Percentiles rank a stretch among this genome's conserved stretches.
Conservation (phyloP, 179 eudicot genomes). For the Silene vulgaris region DNA sequence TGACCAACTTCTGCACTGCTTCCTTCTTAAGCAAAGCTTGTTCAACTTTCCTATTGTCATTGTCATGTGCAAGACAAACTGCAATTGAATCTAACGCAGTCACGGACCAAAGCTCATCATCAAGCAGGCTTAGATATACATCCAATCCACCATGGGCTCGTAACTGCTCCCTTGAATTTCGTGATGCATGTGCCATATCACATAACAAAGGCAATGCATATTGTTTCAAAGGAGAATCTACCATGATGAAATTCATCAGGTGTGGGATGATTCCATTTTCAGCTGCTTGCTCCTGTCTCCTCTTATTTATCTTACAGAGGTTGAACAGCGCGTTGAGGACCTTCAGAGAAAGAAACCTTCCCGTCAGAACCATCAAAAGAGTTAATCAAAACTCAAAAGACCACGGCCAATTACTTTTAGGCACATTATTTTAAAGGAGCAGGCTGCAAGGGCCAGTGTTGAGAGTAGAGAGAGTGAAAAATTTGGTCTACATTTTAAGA, state of each 20-base stretch:
- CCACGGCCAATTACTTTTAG: background rate
- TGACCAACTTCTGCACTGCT: slow-evolving; percentile 86
- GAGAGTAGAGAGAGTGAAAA: no score
- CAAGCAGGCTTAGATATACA: slow-evolving; percentile 84
- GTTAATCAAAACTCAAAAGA: background rate
- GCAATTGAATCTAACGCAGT: slow-evolving; percentile 95
- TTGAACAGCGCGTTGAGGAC: slow-evolving; percentile 94
- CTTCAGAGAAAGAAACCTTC: slow-evolving; percentile 29
- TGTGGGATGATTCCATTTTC: slow-evolving; percentile 98
- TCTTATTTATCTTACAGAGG: slow-evolving; percentile 95
- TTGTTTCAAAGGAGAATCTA: slow-evolving; percentile 84
- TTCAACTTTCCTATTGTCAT: slow-evolving; percentile 88
- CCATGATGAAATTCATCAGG: slow-evolving; percentile 84
- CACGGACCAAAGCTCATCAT: slow-evolving; percentile 91
- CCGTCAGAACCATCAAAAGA: slow-evolving; percentile 13
- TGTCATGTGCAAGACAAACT: slow-evolving; percentile 95
- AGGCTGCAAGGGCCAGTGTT: background rate
- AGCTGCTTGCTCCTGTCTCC: slow-evolving; percentile 98
- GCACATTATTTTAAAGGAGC: background rate
- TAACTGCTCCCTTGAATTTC: slow-evolving; percentile 91
- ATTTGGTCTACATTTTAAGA: no score
- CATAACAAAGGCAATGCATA: slow-evolving; percentile 86
- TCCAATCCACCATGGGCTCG: slow-evolving; percentile 97
- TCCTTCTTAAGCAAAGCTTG: slow-evolving; percentile 93
- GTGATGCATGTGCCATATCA: slow-evolving; percentile 99